Evolutionary conservation across 441 rosid genomes (phyloP).

Genomic region (Gossypium aridum): DNA sequence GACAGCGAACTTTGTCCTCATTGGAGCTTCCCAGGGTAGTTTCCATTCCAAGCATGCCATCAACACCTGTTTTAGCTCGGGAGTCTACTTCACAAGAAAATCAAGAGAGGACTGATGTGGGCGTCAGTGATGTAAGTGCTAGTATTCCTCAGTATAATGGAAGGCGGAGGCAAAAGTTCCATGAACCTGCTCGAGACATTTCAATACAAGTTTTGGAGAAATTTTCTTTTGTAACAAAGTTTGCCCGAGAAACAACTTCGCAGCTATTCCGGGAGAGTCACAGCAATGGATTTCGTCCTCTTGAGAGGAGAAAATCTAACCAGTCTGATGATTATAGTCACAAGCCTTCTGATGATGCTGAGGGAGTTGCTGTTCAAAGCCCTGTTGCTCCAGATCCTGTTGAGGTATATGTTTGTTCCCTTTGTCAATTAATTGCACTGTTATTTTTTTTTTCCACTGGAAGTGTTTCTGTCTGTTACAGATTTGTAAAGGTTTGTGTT

Average conservation of each 20-base stretch:
- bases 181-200: conserved; percentile 85
- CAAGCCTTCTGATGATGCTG: conserved; percentile 32
- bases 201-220: conserved; percentile 87
- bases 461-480: background rate
- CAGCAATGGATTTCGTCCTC: conserved; percentile 50
- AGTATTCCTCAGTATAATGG: conserved; percentile 41
- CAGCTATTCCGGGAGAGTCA: conserved; percentile 76
- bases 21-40: conserved; percentile 87
- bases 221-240: conserved; percentile 89
- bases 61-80: conserved; percentile 31
- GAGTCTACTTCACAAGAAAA: conserved; percentile 41
- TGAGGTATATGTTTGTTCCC: conserved; percentile 46
- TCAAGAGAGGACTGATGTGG: conserved; percentile 36
- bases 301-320: conserved; percentile 49
- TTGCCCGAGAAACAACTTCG: conserved; percentile 89
- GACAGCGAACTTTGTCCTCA: conserved; percentile 83
- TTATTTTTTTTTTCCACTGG: background rate
- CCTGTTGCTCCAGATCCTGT: conserved; percentile 74
- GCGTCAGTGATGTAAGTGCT: conserved; percentile 24
- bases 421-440: background rate
- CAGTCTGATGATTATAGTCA: conserved; percentile 37
- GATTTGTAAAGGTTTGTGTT: background rate
- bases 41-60: conserved; percentile 51
- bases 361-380: conserved; percentile 36
- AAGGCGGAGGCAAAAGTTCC: conserved; percentile 53